Conservation (phyloP, 164 flowering plant species). For the Cinnamomum micranthum region DNA sequence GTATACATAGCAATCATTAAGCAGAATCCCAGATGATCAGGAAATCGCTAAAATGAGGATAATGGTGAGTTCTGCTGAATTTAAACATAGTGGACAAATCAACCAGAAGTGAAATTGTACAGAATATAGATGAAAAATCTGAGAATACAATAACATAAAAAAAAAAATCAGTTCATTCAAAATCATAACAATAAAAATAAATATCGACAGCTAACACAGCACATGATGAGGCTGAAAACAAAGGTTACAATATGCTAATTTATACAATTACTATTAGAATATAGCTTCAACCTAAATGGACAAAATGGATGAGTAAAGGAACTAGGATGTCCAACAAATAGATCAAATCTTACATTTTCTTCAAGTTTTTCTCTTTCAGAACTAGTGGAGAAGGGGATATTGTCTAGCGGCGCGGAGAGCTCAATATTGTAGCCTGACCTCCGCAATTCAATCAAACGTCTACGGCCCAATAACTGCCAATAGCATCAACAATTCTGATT, state of each 20-base stretch:
- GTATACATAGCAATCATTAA: no score
- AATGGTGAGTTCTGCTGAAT: no score
- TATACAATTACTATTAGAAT: background rate
- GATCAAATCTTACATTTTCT: constrained; percentile 60
- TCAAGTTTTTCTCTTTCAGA: constrained; percentile 80
- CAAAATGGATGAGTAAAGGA: background rate
- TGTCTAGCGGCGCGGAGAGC: constrained; percentile 79
- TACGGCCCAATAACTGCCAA: constrained; percentile 80
- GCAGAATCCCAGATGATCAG: no score
- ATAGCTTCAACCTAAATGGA: background rate
- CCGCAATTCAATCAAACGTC: constrained; percentile 69
- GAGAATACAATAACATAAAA: no score
- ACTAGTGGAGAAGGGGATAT: constrained; percentile 67
- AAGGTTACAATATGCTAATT: background rate
- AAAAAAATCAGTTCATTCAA: no score
- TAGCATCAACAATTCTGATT: background rate
- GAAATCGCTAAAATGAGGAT: no score
- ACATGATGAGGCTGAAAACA: background rate
- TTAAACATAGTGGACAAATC: no score
- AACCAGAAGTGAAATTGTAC: no score
- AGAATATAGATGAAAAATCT: no score
- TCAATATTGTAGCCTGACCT: constrained; percentile 84
- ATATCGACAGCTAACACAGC: background rate
- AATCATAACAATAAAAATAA: background rate
- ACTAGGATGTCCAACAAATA: background rate